Evolutionary conservation across 78 protist genomes (phyloP), one percentile per base, ranked within the genome.

Genomic region (Dictyostelium purpureum): DNA sequence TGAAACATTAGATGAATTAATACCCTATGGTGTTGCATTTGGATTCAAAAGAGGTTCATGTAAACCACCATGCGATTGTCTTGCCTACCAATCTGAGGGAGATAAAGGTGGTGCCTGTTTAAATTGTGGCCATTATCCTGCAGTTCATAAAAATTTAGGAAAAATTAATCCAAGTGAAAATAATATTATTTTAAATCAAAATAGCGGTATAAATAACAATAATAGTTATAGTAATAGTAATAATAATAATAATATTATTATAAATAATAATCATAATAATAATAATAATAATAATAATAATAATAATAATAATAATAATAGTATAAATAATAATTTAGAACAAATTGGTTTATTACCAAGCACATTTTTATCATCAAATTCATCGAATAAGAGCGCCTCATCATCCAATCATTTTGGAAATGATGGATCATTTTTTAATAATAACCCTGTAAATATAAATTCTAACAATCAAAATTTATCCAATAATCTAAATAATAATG

Each of bases 71-170:
- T 85, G 92, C n/a, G 92, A 85, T 61, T 85, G 92, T 74, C 4
- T 59, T 7, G 75, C 73, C 1, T 85, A 85, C 35, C 78, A 73
- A 47, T 66, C 92, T 4, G 77, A 85, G 18, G 56, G 73, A 61
- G 77, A 61, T 59, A 85, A 85, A 57, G 92, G 92, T 73, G 92
- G 82, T 24, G 73, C 73, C 1, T 85, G 92, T 85, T 42, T 73
- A 9, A 85, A 85, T 45, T 85, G 92, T 74, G 92, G 92, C 12
- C 92, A 85, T 33, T 85, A 85, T 73, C 92, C 92, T 6, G 92
- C 92, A 18, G 51, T 33, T n/a, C 92, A 85, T 31, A 73, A 70
- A 35, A 85, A 85, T 35, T 70, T 85, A 11, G 92, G 92, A 14
- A 85, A 73, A 49, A 21, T 73, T 69, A 38, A 43, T 5, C 35